A percentile compares a stretch with the other conserved stretches of the same genome.
phyloP scores from a whole-genome alignment of 176 grass and related monocot genomes.

The Carex kokanica region DNA sequence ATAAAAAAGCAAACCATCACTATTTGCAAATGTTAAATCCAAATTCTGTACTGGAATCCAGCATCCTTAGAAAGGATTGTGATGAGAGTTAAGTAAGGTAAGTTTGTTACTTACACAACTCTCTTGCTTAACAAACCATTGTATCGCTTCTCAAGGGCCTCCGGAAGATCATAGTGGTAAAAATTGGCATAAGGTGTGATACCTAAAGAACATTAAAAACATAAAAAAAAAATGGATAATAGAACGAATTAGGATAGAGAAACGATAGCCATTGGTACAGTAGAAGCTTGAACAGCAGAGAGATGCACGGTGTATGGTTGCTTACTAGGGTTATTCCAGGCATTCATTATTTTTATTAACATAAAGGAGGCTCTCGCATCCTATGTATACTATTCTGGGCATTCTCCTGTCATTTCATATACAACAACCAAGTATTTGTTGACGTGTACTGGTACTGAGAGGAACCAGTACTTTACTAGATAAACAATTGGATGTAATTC shows the following conservation, averaged over 20 bases:
- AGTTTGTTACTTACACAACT: slow-evolving; percentile 41
- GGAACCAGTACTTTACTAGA: neutral
- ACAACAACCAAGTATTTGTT: neutral
- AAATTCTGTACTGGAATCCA: neutral
- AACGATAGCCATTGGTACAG: neutral
- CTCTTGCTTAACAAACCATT: slow-evolving; percentile 46
- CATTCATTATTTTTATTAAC: neutral
- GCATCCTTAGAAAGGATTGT: neutral
- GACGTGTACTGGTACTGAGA: neutral
- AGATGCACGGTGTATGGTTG: neutral
- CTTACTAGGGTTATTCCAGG: neutral
- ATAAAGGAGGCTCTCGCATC: neutral
- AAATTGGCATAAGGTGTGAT: slow-evolving; percentile 69
- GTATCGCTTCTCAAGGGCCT: slow-evolving; percentile 46
- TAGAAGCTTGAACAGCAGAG: neutral
- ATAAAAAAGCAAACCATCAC: neutral
- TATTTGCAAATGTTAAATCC: neutral
- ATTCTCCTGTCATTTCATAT: neutral
- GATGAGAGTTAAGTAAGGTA: neutral
- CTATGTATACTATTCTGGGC: neutral
- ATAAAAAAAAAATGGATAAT: neutral
- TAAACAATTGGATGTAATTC: neutral
- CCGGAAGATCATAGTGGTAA: slow-evolving; percentile 65
- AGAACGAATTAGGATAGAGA: neutral
- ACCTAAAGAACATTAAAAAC: slow-evolving; percentile 30